phyloP scores from a whole-genome alignment of 2,329 filamentous ascomycete genomes.

The Neurospora crassa region DNA sequence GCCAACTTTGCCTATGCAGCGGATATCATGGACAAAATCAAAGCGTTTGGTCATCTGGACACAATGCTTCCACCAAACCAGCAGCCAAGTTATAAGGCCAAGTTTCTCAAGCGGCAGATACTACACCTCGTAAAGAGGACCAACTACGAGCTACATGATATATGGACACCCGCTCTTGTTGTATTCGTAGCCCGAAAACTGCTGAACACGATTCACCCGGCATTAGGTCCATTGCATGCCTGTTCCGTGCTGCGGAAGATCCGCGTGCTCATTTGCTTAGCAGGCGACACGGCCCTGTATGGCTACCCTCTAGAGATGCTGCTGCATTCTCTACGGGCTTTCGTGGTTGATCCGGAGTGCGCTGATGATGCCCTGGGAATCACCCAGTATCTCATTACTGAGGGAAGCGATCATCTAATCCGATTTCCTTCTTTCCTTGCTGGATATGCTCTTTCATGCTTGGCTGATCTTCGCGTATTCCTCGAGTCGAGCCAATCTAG shows the following conservation, averaged over 20 bases:
- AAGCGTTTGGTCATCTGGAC: slow-evolving; percentile 54
- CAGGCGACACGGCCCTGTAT: slow-evolving; percentile 60
- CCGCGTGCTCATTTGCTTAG: slow-evolving; percentile 68
- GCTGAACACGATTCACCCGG: slow-evolving; percentile 70
- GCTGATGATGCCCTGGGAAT: slow-evolving; percentile 85
- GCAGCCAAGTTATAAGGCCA: slow-evolving; percentile 77
- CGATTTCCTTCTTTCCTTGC: slow-evolving; percentile 66
- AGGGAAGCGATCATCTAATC: slow-evolving; percentile 55
- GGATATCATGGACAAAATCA: slow-evolving; percentile 60
- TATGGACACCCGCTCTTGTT: slow-evolving; percentile 71
- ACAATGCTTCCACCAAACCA: slow-evolving; percentile 64
- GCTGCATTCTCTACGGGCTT: slow-evolving; percentile 67
- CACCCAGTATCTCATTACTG: slow-evolving; percentile 69
- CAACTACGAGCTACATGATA: slow-evolving; percentile 48
- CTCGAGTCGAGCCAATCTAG: slow-evolving; percentile 65
- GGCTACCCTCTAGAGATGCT: slow-evolving; percentile 89
- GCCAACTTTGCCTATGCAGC: slow-evolving; percentile 50
- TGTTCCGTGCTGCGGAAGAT: slow-evolving; percentile 82
- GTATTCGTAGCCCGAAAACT: slow-evolving; percentile 67
- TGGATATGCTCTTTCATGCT: slow-evolving; percentile 67
- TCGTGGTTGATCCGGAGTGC: slow-evolving; percentile 75
- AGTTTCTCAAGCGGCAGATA: slow-evolving; percentile 65
- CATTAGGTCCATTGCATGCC: slow-evolving; percentile 77
- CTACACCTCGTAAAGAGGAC: slow-evolving; percentile 68
- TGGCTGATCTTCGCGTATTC: slow-evolving; percentile 71